Base-by-base conservation (phyloP, 73 alveolate species). In the Paramecium sexaurelia region DNA sequence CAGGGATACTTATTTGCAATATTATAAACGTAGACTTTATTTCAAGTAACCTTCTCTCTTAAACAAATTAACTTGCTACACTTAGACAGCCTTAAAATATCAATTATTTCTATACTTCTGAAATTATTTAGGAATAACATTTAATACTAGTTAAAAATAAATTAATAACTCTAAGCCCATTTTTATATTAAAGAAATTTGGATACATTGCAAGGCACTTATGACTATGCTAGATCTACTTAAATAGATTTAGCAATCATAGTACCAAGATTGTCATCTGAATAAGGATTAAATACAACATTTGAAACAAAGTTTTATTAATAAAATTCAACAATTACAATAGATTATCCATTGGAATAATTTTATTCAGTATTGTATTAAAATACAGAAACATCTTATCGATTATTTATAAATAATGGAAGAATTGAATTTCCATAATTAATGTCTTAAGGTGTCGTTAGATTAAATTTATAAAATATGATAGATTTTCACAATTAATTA, bases 41-140 rank as follows among this genome's bases (percentile, higher is more conserved):
- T 2, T 29, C 39, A 2, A 19, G 15, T 0, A 73, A 73, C 35
- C 66, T 73, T 9, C 32, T 29, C 0, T 35, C 55, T 11, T 7
- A 73, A 37, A 73, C 87, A 15, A 35, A 35, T 37, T 10, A 33
- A 73, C 57, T 73, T 73, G 33, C 20, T n/a, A 35, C 39, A 13
- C 19, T 73, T 33, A 73, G 87, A 13, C 29, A 73, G 7, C 87
- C 87, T 9, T 73, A 73, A 73, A 35, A 73, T 33, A 13, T 73
- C 39, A 73, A 73, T 73, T 73, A 7, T 73, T 32, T 32, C 29
- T 35, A 35, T n/a, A 73, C 66, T 5, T 73, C 87, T 35, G 57
- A 20, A 32, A 17, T 73, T 2, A 17, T 35, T 8, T 10, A 73
- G 56, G 45, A 20, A 20, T 37, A 5, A n/a, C 3, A 27, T 17